These are phyloP conservation scores for Arthromyces matolae DNA, from an alignment of 768 basidiomycete species.

Conservation along the genomic window DNA sequence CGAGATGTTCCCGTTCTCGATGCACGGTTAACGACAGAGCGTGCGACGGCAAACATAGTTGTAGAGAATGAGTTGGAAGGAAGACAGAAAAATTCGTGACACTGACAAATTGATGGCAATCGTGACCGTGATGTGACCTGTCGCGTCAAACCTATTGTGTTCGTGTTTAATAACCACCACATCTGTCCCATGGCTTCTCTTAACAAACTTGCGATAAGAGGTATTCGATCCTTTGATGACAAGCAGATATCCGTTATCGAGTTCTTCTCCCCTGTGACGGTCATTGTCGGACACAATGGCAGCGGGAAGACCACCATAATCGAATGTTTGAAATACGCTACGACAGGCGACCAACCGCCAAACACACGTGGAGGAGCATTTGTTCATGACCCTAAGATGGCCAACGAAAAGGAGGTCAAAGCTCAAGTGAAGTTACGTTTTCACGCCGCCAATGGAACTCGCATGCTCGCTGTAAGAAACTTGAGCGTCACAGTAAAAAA, in stretches of 20 bases:
- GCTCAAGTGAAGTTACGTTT: slow-evolving; percentile 97
- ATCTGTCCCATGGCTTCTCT: slow-evolving; percentile 62
- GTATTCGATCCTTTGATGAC: slow-evolving; percentile 96
- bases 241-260: slow-evolving; percentile 91
- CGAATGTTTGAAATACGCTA: slow-evolving; percentile 98
- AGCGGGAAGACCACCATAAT: slow-evolving; percentile 99
- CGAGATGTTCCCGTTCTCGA: slow-evolving; percentile 3
- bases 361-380: slow-evolving; percentile 99
- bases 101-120: slow-evolving; percentile 5
- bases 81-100: slow-evolving; percentile 1
- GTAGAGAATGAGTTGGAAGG: not conserved
- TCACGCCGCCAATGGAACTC: slow-evolving; percentile 79
- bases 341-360: slow-evolving; percentile 96
- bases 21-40: slow-evolving; percentile 8
- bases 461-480: slow-evolving; percentile 89
- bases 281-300: slow-evolving; percentile 98
- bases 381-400: slow-evolving; percentile 98
- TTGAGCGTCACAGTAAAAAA: slow-evolving; percentile 93
- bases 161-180: not conserved
- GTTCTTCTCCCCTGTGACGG: slow-evolving; percentile 96
- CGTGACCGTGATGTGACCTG: slow-evolving; percentile 12
- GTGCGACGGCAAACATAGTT: slow-evolving; percentile 14
- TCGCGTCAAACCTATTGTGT: slow-evolving; percentile 8
- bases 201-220: slow-evolving; percentile 91
- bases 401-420: slow-evolving; percentile 98